A percentile compares a stretch with the other conserved stretches of the same genome.
These are phyloP conservation scores for Mycosphaerella arachidis DNA, from an alignment of 2,329 filamentous ascomycete genomes.

Conservation along the genomic window DNA sequence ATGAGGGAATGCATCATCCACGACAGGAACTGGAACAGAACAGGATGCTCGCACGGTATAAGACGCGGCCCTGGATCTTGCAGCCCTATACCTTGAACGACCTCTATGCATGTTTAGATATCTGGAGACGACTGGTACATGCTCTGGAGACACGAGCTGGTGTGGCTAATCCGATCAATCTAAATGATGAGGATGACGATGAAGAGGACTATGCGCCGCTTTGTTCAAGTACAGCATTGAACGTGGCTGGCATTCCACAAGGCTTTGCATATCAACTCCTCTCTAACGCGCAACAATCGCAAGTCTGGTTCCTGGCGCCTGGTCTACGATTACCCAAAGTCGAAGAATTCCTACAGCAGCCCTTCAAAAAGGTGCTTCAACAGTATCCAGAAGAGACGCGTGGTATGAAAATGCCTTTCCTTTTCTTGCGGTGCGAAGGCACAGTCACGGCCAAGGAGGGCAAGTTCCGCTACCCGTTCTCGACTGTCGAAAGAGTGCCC, in stretches of 20 bases:
- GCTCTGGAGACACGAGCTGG: slow-evolving; percentile 28
- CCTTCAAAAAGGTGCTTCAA: slow-evolving; percentile 28
- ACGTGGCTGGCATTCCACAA: slow-evolving; percentile 27
- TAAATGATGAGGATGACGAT: slow-evolving; percentile 20
- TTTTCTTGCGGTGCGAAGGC: slow-evolving; percentile 32
- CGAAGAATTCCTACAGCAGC: slow-evolving; percentile 33
- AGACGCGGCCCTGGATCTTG: slow-evolving; percentile 31
- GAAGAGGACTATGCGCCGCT: slow-evolving; percentile 25
- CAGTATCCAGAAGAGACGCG: slow-evolving; percentile 29
- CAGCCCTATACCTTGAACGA: slow-evolving; percentile 32
- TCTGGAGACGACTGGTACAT: slow-evolving; percentile 29
- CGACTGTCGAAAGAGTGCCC: slow-evolving; percentile 30
- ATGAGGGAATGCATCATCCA: slow-evolving; percentile 7
- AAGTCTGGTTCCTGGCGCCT: slow-evolving; percentile 32
- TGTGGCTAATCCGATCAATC: slow-evolving; percentile 16
- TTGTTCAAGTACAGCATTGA: slow-evolving; percentile 27
- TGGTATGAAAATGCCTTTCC: slow-evolving; percentile 33
- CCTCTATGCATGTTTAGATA: slow-evolving; percentile 26
- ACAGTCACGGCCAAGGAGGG: slow-evolving; percentile 30
- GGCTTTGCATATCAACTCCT: slow-evolving; percentile 34
- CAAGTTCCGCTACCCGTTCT: slow-evolving; percentile 33
- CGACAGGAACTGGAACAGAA: slow-evolving; percentile 17
- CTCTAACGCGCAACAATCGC: slow-evolving; percentile 26
- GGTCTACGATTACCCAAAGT: slow-evolving; percentile 32
- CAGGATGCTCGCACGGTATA: slow-evolving; percentile 19